phyloP scores from a whole-genome alignment of 192 early-diverging fungal species.

The Fimicolochytrium jonesii region DNA sequence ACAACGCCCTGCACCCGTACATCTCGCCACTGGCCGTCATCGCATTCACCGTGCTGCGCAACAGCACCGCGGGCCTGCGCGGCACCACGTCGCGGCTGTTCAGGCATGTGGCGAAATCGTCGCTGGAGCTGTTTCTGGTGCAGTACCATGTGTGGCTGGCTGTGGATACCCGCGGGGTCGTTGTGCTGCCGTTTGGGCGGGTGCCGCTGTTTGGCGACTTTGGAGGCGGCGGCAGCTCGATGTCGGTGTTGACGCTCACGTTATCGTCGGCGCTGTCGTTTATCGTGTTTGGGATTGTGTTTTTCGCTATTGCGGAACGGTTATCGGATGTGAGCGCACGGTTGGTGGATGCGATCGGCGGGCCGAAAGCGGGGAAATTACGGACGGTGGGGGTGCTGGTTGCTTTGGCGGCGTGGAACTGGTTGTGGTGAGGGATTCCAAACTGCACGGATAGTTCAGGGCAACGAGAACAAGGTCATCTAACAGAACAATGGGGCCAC shows the following conservation, averaged over 20 bases:
- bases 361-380: neutral
- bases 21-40: slow-evolving; percentile 58
- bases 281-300: neutral
- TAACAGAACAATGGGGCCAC: no score
- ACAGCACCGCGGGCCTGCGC: slow-evolving; percentile 51
- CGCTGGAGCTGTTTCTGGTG: slow-evolving; percentile 72
- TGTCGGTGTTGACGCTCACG: no score
- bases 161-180: slow-evolving; percentile 67
- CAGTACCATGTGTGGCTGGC: slow-evolving; percentile 78
- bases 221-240: no score
- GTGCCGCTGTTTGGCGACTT: no score
- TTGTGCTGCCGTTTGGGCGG: slow-evolving; percentile 28
- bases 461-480: no score
- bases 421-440: slow-evolving; percentile 6
- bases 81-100: slow-evolving; percentile 52
- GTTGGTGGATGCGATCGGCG: neutral
- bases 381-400: neutral
- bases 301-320: neutral
- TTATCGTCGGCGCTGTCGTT: neutral
- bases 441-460: no score
- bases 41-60: slow-evolving; percentile 63
- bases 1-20: slow-evolving; percentile 66
- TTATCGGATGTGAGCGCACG: neutral
- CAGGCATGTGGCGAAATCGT: slow-evolving; percentile 56
- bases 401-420: neutral